phyloP scores from a whole-genome alignment of 2,329 filamentous ascomycete species.

The Aspergillus uvarum region DNA sequence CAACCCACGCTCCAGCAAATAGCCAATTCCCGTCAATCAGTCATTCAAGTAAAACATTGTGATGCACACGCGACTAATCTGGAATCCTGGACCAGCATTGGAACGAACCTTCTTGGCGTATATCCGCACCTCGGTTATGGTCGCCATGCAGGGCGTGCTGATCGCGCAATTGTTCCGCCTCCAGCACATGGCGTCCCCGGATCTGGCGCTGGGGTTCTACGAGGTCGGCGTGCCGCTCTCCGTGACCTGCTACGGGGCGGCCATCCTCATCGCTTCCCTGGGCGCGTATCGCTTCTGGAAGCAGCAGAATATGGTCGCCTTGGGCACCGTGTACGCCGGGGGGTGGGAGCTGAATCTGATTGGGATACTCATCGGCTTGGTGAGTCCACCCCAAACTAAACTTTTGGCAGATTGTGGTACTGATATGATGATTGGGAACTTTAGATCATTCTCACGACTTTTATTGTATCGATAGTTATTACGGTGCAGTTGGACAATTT shows the following conservation, averaged over 20 bases:
- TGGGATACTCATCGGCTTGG: constrained; percentile 48
- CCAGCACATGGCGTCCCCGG: constrained; percentile 34
- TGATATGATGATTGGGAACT: neutral
- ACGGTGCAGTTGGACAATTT: neutral
- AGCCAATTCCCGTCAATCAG: neutral
- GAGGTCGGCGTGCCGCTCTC: constrained; percentile 61
- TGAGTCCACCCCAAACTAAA: constrained; percentile 37
- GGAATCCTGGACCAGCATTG: constrained; percentile 53
- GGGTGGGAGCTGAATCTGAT: constrained; percentile 59
- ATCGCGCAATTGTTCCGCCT: constrained; percentile 68
- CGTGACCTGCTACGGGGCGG: constrained; percentile 50
- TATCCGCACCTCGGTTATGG: constrained; percentile 66
- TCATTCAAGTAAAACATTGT: neutral
- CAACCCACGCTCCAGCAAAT: neutral
- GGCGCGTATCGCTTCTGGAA: constrained; percentile 61
- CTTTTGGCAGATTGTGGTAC: neutral
- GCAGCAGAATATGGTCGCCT: constrained; percentile 59
- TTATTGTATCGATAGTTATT: constrained; percentile 4
- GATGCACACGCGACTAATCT: neutral
- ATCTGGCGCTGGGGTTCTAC: constrained; percentile 57
- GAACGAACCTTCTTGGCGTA: constrained; percentile 75
- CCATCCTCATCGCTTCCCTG: constrained; percentile 52
- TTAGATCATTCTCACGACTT: constrained; percentile 18
- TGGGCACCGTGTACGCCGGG: constrained; percentile 58
- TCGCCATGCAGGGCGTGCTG: constrained; percentile 65